Evolutionary conservation across 345 rosid genomes (phyloP), one percentile per base, ranked within the genome.

Genomic region (Heritiera littoralis): DNA sequence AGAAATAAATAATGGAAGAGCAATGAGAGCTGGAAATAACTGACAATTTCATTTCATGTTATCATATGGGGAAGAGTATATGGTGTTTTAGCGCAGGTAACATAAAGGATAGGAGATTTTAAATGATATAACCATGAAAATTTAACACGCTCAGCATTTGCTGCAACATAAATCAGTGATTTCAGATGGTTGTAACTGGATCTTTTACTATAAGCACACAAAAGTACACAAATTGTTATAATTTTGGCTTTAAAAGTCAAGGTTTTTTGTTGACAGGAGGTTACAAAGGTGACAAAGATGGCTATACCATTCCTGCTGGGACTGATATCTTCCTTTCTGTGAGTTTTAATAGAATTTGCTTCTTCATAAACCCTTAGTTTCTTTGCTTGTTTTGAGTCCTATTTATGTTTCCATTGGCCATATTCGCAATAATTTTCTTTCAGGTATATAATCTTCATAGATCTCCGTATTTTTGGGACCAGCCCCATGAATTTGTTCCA

Each of bases 381-480:
- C 23, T n/a, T 38, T 35, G 10, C 41, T 54, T 72, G 30, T 11
- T 71, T 51, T 4, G 7, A 41, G 9, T 46, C 40, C 78, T 72
- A 48, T 64, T 0, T 35, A 5, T 59, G 64, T 74, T 40, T 77
- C 23, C 11, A 3, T 38, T 45, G 14, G 13, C 9, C 12, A 40
- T 51, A 9, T 60, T 9, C 10, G 7, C 1, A 18, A 66, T 20
- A 54, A 20, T 23, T 54, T 35, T 66, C 72, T 55, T 80, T 74
- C 85, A 95, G 98, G 92, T 92, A 59, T 95, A 93, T 49, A 93
- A 95, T 87, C 91, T 95, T 56, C 98, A 95, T 61, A 86, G 99
- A 84, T 95, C 97, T 74, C 98, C 99, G 45, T 89, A 92, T 74
- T 91, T 86, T 77, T 95, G 99, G 98, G 93, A 92, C 66, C 82